These are phyloP conservation scores for Pinus tabuliformis DNA, from an alignment of 75 land plant species.

Conservation along the genomic window DNA sequence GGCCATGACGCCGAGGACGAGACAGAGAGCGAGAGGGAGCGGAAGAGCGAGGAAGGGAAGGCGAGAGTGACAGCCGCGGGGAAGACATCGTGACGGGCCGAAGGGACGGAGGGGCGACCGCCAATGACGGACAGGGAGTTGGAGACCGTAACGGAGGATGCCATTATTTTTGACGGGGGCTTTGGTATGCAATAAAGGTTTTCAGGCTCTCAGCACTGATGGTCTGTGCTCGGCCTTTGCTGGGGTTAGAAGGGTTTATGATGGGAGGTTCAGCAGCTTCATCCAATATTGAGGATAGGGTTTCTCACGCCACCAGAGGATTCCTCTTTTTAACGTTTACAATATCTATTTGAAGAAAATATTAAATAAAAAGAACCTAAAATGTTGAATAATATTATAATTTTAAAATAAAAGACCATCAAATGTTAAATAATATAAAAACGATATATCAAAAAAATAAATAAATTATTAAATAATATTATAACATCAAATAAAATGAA, in stretches of 20 bases:
- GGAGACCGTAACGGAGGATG: not conserved
- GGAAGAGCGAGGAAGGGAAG: not conserved
- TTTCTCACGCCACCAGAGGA: not conserved
- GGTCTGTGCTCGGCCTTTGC: no score
- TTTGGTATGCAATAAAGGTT: not conserved
- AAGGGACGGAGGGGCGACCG: not conserved
- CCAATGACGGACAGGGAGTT: constrained; percentile 5
- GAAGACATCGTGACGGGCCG: not conserved
- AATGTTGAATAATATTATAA: no score
- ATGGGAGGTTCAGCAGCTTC: not conserved
- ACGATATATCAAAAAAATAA: no score
- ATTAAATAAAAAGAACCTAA: no score
- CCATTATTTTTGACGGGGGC: not conserved
- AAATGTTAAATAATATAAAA: no score
- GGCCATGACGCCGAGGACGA: constrained; percentile 8
- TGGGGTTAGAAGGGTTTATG: not conserved
- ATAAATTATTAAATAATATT: no score
- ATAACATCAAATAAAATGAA: no score
- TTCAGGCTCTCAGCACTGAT: not conserved
- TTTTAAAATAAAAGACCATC: no score
- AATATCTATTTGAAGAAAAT: no score
- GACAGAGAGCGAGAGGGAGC: not conserved
- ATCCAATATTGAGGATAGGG: constrained; percentile 2
- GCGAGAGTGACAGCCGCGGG: not conserved
- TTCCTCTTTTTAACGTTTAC: not conserved